Conservation (phyloP, 148 eudicot genomes). For the Persicaria maculosa region DNA sequence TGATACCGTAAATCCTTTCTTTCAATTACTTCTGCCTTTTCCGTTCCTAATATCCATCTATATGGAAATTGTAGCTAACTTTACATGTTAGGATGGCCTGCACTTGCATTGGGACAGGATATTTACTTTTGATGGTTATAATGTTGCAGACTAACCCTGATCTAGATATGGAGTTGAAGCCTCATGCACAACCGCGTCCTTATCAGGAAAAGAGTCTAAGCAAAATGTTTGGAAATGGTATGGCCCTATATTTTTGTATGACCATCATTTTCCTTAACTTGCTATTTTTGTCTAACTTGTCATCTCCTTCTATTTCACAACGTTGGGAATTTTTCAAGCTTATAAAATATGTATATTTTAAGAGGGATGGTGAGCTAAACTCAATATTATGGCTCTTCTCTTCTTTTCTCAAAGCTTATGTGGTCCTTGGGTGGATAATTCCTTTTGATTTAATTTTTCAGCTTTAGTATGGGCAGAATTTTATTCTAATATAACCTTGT, state of each 20-base stretch:
- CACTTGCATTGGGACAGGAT: background rate
- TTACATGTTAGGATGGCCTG: background rate
- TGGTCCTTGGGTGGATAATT: too few relatives aligned
- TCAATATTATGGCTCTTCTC: background rate
- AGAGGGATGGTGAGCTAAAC: background rate
- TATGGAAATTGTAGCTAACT: background rate
- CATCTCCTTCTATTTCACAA: background rate
- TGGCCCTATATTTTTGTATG: background rate
- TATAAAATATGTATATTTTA: background rate
- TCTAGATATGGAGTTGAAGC: conserved; percentile 96
- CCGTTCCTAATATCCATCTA: background rate
- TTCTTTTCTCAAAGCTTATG: too few relatives aligned
- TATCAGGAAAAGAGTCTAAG: conserved; percentile 98
- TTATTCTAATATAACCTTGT: too few relatives aligned
- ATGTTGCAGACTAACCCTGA: conserved; percentile 83
- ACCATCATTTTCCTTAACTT: too few relatives aligned
- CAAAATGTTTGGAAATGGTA: conserved; percentile 99
- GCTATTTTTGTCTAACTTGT: too few relatives aligned
- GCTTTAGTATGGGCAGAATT: too few relatives aligned
- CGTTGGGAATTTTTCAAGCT: background rate
- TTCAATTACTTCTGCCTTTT: background rate
- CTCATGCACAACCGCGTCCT: conserved; percentile 96
- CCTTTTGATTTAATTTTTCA: too few relatives aligned
- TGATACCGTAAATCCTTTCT: conserved; percentile 64
- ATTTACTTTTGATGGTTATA: background rate